Evolutionary conservation across 441 rosid genomes (phyloP).

Genomic region (Brassica balearica): DNA sequence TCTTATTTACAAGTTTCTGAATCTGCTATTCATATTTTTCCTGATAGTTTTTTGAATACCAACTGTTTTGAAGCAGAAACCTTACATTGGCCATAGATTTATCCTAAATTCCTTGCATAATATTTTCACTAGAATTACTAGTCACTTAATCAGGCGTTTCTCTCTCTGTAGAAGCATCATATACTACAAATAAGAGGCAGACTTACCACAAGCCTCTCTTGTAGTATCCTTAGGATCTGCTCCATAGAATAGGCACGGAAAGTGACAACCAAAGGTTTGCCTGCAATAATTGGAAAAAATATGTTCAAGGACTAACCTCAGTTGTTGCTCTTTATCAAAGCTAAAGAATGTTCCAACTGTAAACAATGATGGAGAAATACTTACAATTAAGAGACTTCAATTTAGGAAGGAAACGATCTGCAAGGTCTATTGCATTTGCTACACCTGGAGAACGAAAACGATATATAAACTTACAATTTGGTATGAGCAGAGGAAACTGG

Average conservation of each 20-base stretch:
- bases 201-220: conserved; percentile 79
- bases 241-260: conserved; percentile 84
- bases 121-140: background rate
- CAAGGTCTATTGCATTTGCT: conserved; percentile 87
- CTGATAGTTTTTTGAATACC: background rate
- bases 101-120: background rate
- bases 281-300: conserved; percentile 16
- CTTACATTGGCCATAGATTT: background rate
- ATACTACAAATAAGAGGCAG: background rate
- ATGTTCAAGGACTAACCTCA: background rate
- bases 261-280: conserved; percentile 77
- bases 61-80: background rate
- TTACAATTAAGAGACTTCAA: conserved; percentile 77
- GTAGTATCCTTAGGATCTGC: conserved; percentile 75
- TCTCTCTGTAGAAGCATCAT: background rate
- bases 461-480: background rate
- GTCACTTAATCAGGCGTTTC: background rate
- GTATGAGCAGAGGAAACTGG: background rate
- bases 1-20: background rate
- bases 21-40: background rate
- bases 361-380: conserved; percentile 20
- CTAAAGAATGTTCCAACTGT: background rate
- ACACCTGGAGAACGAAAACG: conserved; percentile 52
- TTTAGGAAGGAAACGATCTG: conserved; percentile 83
- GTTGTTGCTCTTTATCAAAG: background rate